These are phyloP conservation scores for Backusella sp. DNA, from an alignment of 192 early-diverging fungal genomes.

Conservation along the genomic window DNA sequence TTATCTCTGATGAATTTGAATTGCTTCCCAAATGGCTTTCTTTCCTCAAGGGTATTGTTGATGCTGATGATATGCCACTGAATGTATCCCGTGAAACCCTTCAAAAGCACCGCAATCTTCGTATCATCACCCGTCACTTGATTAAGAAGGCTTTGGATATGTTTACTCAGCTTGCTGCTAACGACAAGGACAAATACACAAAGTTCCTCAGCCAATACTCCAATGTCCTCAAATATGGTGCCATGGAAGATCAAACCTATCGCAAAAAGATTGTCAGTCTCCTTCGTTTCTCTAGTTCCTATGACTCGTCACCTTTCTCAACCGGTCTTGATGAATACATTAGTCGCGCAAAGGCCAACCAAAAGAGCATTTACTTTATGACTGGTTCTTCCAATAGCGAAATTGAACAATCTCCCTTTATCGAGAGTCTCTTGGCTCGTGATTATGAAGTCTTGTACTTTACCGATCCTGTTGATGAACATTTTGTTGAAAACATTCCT, in stretches of 20 bases:
- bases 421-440: constrained; percentile 84
- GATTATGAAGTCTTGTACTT: constrained; percentile 90
- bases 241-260: constrained; percentile 78
- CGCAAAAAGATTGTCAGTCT: constrained; percentile 77
- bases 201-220: constrained; percentile 77
- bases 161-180: constrained; percentile 65
- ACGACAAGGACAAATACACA: constrained; percentile 62
- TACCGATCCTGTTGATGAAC: constrained; percentile 75
- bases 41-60: constrained; percentile 94
- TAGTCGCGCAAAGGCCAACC: constrained; percentile 83
- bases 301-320: constrained; percentile 38
- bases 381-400: constrained; percentile 71
- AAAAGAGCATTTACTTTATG: constrained; percentile 88
- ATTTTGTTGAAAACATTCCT: constrained; percentile 67
- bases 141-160: constrained; percentile 88
- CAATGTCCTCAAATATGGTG: constrained; percentile 81
- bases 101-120: constrained; percentile 82
- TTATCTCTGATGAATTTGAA: constrained; percentile 94
- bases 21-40: constrained; percentile 89
- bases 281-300: constrained; percentile 77
- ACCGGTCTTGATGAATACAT: constrained; percentile 77
- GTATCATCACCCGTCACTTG: constrained; percentile 84
- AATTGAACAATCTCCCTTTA: constrained; percentile 83
- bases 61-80: constrained; percentile 96
- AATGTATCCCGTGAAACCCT: constrained; percentile 98